Conservation (phyloP, 2,329 filamentous ascomycete genomes). For the Venturia nashicola region DNA sequence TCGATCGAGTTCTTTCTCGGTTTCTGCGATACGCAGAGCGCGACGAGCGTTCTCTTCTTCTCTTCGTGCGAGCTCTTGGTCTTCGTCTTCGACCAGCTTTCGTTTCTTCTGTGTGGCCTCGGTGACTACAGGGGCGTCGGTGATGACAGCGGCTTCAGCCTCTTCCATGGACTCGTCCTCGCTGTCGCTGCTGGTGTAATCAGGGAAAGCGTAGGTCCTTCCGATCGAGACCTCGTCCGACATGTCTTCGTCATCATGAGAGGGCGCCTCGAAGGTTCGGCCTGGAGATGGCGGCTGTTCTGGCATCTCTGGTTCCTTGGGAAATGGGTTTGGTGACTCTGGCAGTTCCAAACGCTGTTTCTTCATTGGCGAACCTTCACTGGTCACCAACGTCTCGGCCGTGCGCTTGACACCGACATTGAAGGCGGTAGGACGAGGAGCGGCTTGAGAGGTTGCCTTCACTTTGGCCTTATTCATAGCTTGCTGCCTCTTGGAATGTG, state of each 20-base stretch:
- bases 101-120: not conserved
- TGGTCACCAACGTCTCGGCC: not conserved
- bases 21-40: not conserved
- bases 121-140: not conserved
- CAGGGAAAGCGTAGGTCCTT: not conserved
- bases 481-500: not conserved
- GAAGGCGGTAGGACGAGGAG: not conserved
- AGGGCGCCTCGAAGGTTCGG: not conserved
- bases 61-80: not conserved
- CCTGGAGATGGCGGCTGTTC: not conserved
- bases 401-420: not conserved
- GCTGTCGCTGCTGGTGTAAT: not conserved
- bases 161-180: constrained; percentile 1
- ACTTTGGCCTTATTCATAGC: not conserved
- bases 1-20: not conserved
- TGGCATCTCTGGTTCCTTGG: not conserved
- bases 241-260: not conserved
- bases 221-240: not conserved
- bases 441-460: not conserved
- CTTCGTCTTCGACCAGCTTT: not conserved
- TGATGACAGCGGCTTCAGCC: not conserved
- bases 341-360: not conserved
- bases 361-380: not conserved
- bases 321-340: not conserved
- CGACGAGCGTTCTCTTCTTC: not conserved